Base-by-base conservation (phyloP, 1,284 basidiomycete species). In the Puccinia polysora region DNA sequence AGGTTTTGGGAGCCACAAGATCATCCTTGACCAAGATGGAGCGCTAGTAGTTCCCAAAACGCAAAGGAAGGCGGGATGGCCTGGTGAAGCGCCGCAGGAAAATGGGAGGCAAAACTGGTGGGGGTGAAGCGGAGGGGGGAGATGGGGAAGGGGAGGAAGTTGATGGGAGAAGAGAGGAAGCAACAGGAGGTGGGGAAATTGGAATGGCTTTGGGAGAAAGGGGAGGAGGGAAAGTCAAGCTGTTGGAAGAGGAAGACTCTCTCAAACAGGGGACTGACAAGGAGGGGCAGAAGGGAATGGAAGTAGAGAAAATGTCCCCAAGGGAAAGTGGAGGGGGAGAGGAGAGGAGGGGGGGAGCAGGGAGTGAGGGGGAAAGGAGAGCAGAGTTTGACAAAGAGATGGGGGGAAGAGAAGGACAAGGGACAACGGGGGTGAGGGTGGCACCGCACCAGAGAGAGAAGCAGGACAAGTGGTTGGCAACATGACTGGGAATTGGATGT, bases 1-100 rank as follows among this genome's bases (percentile, higher is more conserved):
- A 65, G 1, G 63, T 65, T 40, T 65, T 65, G 7, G 63, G 63
- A 7, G 63, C 52, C 4, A 50, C 56, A 36, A 67, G 14, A 15
- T 67, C 50, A 1, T 23, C 38, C 0, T 4, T 30, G 10, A 28
- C 10, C n/a, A 1, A 2, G 2, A 23, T 52, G 1, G 32, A 28
- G 15, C 23, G 10, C 18, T 23, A 12, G 45, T 28, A 52, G 25
- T 32, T 50, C 1, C 65, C 65, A 10, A 32, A 56, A 1, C 65
- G 20, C 4, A 55, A 50, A 25, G 52, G 65, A 1, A 28, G n/a
- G 1, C 36, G 32, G 4, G 18, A 18, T 1, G 20, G 23, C 18
- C 28, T 28, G 5, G 15, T n/a, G 18, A 36, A 59, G 2, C 36
- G 14, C 18, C n/a, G n/a, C n/a, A n/a, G n/a, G n/a, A n/a, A n/a